A percentile compares a stretch with the other conserved stretches of the same genome.
Conservation (phyloP, 1,284 basidiomycete species). For the Mycena citricolor region DNA sequence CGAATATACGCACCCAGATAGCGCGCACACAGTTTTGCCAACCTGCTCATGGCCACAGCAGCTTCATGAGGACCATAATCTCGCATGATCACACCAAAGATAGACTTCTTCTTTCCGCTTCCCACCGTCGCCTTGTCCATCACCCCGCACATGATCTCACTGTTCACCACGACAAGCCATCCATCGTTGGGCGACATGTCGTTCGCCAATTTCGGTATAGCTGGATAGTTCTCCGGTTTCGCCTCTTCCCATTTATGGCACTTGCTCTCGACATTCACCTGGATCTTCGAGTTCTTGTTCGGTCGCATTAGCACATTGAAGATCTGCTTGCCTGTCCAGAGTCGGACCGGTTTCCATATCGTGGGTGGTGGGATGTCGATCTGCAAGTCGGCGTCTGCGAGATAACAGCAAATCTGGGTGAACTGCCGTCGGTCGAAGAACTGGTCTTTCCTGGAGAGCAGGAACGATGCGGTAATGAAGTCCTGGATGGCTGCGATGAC, state of each 20-base stretch:
- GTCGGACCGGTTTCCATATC: conserved; percentile 88
- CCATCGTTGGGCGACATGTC: conserved; percentile 98
- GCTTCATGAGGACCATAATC: conserved; percentile 97
- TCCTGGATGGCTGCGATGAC: conserved; percentile 98
- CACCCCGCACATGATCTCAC: conserved; percentile 98
- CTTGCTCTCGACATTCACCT: conserved; percentile 96
- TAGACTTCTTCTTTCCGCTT: conserved; percentile 98
- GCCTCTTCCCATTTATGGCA: conserved; percentile 94
- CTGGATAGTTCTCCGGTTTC: conserved; percentile 56
- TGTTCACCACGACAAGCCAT: conserved; percentile 96
- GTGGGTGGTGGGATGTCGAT: conserved; percentile 96
- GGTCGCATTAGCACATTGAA: conserved; percentile 97
- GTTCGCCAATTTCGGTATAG: conserved; percentile 52
- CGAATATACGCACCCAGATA: conserved; percentile 71
- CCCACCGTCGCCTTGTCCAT: conserved; percentile 99
- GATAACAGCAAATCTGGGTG: conserved; percentile 94
- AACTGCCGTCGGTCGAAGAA: conserved; percentile 96
- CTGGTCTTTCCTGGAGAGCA: conserved; percentile 89
- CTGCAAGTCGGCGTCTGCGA: conserved; percentile 88
- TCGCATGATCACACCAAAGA: conserved; percentile 96
- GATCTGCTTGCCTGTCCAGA: conserved; percentile 99
- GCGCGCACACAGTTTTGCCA: conserved; percentile 94
- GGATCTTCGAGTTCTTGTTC: conserved; percentile 80
- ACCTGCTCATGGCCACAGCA: conserved; percentile 91
- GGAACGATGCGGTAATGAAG: conserved; percentile 97